Conservation (phyloP, 768 basidiomycete genomes). For the Tricholoma saponaceum region DNA sequence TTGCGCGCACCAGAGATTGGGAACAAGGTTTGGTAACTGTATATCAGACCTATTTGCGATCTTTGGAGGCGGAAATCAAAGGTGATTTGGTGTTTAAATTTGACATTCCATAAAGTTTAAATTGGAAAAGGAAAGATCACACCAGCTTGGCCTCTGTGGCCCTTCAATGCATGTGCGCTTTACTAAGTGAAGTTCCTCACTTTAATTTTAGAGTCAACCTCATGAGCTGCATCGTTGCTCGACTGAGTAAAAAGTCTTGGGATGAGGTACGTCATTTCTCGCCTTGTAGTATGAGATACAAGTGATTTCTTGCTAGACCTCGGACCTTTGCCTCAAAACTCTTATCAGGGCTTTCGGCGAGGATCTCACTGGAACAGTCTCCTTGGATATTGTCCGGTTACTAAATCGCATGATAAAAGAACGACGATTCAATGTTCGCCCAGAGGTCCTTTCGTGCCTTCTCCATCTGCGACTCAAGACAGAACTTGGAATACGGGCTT, state of each 20-base stretch:
- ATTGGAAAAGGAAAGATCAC: slow-evolving; percentile 42
- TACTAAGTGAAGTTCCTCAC: slow-evolving; percentile 80
- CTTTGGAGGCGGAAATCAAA: slow-evolving; percentile 85
- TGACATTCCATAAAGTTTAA: not conserved
- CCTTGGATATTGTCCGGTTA: slow-evolving; percentile 85
- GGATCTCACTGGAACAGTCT: slow-evolving; percentile 76
- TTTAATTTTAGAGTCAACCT: slow-evolving; percentile 97
- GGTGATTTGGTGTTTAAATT: slow-evolving; percentile 36
- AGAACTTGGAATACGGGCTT: slow-evolving; percentile 79
- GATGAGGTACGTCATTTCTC: slow-evolving; percentile 58
- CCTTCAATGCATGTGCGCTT: slow-evolving; percentile 83
- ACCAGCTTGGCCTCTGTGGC: slow-evolving; percentile 63
- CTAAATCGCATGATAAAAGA: slow-evolving; percentile 97
- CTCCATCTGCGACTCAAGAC: slow-evolving; percentile 82
- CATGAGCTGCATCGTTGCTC: slow-evolving; percentile 81
- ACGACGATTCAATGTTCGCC: slow-evolving; percentile 83
- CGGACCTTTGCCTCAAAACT: slow-evolving; percentile 79
- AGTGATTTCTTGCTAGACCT: slow-evolving; percentile 48
- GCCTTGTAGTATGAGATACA: slow-evolving; percentile 8
- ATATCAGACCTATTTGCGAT: slow-evolving; percentile 86
- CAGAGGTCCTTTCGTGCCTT: slow-evolving; percentile 82
- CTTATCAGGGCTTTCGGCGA: slow-evolving; percentile 78
- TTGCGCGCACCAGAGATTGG: slow-evolving; percentile 86
- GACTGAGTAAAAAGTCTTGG: slow-evolving; percentile 84
- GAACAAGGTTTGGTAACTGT: slow-evolving; percentile 88